Conservation (phyloP, 2,329 filamentous ascomycete species). For the Davidsoniella virescens region DNA sequence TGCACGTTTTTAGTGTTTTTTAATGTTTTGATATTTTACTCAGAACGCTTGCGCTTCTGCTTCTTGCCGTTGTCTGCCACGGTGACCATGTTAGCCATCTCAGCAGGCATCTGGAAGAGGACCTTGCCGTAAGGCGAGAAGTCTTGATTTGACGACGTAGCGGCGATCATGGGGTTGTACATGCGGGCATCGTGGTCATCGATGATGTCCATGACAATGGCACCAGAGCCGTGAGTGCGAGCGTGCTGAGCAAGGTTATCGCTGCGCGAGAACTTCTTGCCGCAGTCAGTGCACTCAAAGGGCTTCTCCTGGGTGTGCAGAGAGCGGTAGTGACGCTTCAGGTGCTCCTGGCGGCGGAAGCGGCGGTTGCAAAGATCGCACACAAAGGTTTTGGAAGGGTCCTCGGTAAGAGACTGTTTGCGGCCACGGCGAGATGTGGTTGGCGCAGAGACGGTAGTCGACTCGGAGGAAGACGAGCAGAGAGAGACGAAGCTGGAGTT, state of each 20-base stretch:
- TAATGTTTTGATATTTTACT: constrained; percentile 27
- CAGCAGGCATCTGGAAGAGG: constrained; percentile 65
- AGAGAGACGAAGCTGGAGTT: constrained; percentile 21
- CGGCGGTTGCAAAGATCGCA: constrained; percentile 92
- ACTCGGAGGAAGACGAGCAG: constrained; percentile 24
- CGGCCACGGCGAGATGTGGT: constrained; percentile 73
- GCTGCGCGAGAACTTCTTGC: constrained; percentile 97
- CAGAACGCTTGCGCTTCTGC: constrained; percentile 54
- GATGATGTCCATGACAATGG: constrained; percentile 79
- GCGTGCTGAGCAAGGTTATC: constrained; percentile 96
- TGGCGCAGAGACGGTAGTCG: constrained; percentile 33
- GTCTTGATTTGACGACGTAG: constrained; percentile 37
- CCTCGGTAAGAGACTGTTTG: constrained; percentile 95
- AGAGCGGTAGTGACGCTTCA: constrained; percentile 96
- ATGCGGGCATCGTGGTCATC: constrained; percentile 45
- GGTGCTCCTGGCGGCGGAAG: constrained; percentile 94
- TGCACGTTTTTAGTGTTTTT: background rate
- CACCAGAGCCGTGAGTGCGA: constrained; percentile 78
- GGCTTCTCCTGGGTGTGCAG: constrained; percentile 98
- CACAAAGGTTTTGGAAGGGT: constrained; percentile 95
- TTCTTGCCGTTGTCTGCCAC: constrained; percentile 34
- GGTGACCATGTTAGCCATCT: constrained; percentile 47
- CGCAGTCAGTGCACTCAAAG: constrained; percentile 92
- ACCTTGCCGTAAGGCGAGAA: constrained; percentile 55
- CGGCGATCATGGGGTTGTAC: constrained; percentile 25